Evolutionary conservation across 1,284 basidiomycete genomes (phyloP).

Genomic region (Sanguinoderma infundibulare): DNA sequence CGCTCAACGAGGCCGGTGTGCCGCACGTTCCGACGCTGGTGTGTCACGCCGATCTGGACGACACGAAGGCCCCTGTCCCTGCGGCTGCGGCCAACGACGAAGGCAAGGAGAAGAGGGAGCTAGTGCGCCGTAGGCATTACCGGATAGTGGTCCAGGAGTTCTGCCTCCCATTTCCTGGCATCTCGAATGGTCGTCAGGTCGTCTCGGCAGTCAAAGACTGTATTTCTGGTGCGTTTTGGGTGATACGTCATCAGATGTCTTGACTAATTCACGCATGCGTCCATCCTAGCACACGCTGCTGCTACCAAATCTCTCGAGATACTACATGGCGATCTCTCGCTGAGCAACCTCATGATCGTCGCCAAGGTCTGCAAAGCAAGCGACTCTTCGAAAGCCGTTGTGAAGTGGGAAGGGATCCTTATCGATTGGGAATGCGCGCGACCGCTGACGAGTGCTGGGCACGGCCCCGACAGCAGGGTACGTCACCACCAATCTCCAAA

Average conservation of each 20-base stretch:
- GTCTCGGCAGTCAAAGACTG: background rate
- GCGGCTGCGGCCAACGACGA: background rate
- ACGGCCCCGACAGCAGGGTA: background rate
- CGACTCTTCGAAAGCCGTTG: background rate
- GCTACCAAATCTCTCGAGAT: background rate
- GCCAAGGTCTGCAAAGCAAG: background rate
- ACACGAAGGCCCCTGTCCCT: background rate
- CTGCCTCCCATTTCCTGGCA: background rate
- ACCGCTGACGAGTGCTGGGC: background rate
- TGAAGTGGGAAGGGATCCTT: constrained; percentile 8
- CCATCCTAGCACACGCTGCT: background rate
- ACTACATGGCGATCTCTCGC: constrained; percentile 13
- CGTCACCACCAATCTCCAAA: background rate
- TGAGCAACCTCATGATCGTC: constrained; percentile 5
- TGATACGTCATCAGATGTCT: background rate
- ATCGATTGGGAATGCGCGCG: constrained; percentile 14
- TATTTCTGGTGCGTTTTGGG: background rate
- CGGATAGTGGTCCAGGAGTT: background rate
- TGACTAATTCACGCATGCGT: background rate
- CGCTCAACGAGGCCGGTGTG: constrained; percentile 6
- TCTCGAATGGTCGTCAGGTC: background rate
- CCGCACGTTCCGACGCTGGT: constrained; percentile 13
- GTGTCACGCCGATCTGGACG: constrained; percentile 7
- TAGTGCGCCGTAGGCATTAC: background rate
- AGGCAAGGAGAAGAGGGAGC: background rate